Evolutionary conservation across 441 rosid species (phyloP).

Genomic region (Aquilaria agallochum): DNA sequence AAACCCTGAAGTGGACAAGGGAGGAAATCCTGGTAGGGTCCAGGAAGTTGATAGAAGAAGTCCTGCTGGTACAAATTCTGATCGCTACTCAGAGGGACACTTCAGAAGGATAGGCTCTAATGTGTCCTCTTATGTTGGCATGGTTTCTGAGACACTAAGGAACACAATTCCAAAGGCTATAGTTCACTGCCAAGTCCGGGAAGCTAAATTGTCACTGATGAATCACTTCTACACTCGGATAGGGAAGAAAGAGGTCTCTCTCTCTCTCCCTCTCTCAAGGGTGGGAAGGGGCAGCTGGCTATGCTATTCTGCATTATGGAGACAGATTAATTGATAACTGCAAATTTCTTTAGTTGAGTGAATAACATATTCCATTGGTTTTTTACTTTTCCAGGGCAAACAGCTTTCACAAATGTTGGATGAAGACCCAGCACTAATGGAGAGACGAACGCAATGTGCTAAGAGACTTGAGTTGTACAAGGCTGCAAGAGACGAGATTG

Average conservation of each 20-base stretch:
- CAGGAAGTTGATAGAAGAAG: slow-evolving; percentile 37
- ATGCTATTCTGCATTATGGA: background rate
- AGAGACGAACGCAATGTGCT: slow-evolving; percentile 66
- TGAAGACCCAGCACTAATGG: slow-evolving; percentile 95
- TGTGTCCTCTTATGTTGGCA: slow-evolving; percentile 63
- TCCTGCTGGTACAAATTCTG: slow-evolving; percentile 32
- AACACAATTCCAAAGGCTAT: slow-evolving; percentile 81
- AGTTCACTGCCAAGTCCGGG: slow-evolving; percentile 80
- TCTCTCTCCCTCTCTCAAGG: background rate
- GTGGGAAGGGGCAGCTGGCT: background rate
- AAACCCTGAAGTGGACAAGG: slow-evolving; percentile 28
- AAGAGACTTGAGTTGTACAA: slow-evolving; percentile 91
- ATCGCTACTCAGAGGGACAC: slow-evolving; percentile 59
- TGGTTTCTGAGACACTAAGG: slow-evolving; percentile 78
- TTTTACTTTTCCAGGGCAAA: slow-evolving; percentile 46
- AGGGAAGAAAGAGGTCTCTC: slow-evolving; percentile 66
- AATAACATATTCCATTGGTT: background rate
- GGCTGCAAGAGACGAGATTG: slow-evolving; percentile 89
- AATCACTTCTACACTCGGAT: slow-evolving; percentile 64
- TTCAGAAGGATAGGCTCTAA: slow-evolving; percentile 83
- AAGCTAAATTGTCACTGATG: slow-evolving; percentile 67
- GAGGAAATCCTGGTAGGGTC: slow-evolving; percentile 22
- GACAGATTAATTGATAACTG: background rate
- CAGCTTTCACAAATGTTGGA: slow-evolving; percentile 70
- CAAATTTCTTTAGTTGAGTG: background rate